A percentile compares a stretch with the other conserved stretches of the same genome.
phyloP scores from a whole-genome alignment of 2,329 filamentous ascomycete species.

The Arthrobotrys iridis region DNA sequence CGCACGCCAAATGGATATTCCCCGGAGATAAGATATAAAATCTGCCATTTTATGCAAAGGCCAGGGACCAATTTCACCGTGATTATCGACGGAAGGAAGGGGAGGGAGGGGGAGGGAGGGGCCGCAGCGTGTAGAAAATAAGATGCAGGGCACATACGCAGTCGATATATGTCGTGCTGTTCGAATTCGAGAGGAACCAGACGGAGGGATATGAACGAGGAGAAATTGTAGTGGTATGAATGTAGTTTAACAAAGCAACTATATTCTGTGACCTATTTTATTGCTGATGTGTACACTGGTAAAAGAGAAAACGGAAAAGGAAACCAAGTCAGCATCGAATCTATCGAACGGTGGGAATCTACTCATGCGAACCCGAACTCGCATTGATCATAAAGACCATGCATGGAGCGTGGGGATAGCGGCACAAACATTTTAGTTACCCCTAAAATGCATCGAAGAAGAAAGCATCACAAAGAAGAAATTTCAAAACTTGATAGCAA shows the following conservation, averaged over 20 bases:
- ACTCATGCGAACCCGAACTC: neutral
- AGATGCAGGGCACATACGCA: slow-evolving; percentile 6
- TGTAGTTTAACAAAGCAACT: neutral
- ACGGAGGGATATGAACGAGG: neutral
- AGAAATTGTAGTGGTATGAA: neutral
- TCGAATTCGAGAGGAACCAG: no score
- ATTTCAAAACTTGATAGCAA: neutral
- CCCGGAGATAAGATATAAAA: slow-evolving; percentile 13
- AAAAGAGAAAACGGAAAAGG: neutral
- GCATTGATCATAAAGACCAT: neutral
- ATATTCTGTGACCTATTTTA: no score
- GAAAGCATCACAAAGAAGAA: slow-evolving; percentile 6
- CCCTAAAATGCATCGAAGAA: neutral
- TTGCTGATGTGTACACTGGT: neutral
- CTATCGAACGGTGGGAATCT: neutral
- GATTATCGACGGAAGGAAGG: neutral
- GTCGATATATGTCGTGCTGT: neutral
- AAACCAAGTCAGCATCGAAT: no score
- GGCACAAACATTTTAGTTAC: neutral
- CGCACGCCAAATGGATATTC: neutral
- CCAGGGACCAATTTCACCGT: neutral
- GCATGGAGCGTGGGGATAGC: neutral
- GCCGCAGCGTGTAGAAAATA: neutral
- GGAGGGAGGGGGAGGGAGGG: neutral
- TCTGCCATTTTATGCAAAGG: slow-evolving; percentile 10